phyloP scores from a whole-genome alignment of 306 rosid genomes.

The Citrullus mucosospermus region DNA sequence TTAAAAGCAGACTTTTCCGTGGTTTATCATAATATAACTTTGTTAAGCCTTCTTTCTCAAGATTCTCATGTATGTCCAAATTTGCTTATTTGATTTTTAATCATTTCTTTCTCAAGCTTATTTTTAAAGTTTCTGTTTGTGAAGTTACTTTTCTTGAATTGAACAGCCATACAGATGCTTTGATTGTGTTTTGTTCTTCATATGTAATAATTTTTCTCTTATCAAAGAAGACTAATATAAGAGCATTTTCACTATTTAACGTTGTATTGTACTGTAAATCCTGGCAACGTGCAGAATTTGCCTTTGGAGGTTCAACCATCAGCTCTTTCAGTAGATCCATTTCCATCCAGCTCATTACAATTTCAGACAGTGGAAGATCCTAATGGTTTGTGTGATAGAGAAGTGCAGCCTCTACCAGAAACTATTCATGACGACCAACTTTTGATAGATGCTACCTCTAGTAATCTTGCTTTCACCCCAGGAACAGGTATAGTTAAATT shows the following conservation, averaged over 20 bases:
- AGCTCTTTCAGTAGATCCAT: conserved; percentile 18
- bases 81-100: neutral
- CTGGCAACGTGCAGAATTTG: conserved; percentile 24
- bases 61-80: neutral
- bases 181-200: neutral
- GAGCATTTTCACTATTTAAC: neutral
- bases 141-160: neutral
- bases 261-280: neutral
- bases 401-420: conserved; percentile 17
- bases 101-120: neutral
- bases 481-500: neutral
- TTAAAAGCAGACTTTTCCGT: neutral
- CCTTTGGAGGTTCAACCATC: conserved; percentile 22
- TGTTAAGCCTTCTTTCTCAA: neutral
- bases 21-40: neutral
- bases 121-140: neutral
- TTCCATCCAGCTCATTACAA: conserved; percentile 23
- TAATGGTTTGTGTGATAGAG: conserved; percentile 10
- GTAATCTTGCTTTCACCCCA: neutral
- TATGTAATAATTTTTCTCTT: neutral
- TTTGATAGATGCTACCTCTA: conserved; percentile 15
- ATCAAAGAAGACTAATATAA: neutral
- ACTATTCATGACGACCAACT: conserved; percentile 22
- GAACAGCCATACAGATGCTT: neutral
- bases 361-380: conserved; percentile 16